Percentiles rank a stretch among this genome's conserved stretches.
Conservation (phyloP, 2,329 filamentous ascomycete genomes). For the Plectosphaerella plurivora region DNA sequence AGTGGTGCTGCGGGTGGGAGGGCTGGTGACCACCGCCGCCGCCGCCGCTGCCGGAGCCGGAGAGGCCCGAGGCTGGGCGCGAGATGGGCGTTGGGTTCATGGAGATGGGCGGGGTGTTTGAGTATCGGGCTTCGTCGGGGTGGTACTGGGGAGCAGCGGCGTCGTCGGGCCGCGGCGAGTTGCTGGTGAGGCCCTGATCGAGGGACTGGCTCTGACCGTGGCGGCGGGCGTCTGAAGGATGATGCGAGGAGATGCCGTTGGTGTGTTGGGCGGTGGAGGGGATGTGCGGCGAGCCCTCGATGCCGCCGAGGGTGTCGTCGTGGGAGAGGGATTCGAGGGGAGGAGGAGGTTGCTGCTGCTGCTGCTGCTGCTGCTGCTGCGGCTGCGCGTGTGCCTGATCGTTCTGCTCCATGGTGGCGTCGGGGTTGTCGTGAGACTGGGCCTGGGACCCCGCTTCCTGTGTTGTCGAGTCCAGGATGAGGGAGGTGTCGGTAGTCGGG, state of each 20-base stretch:
- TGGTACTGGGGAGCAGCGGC: constrained; percentile 31
- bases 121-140: constrained; percentile 32
- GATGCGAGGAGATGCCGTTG: constrained; percentile 19
- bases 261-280: constrained; percentile 16
- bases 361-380: constrained; percentile 19
- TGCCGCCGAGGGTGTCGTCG: constrained; percentile 46
- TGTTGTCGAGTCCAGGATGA: constrained; percentile 50
- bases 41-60: constrained; percentile 23
- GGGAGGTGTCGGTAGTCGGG: neutral
- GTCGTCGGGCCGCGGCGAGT: constrained; percentile 23
- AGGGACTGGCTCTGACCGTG: constrained; percentile 44
- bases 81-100: constrained; percentile 37
- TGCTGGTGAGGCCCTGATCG: constrained; percentile 40
- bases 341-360: too few species aligned
- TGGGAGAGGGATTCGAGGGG: constrained; percentile 13
- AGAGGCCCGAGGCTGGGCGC: constrained; percentile 52
- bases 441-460: constrained; percentile 43
- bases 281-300: constrained; percentile 43
- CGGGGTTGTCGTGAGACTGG: constrained; percentile 49
- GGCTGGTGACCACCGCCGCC: constrained; percentile 27
- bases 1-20: constrained; percentile 16
- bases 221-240: constrained; percentile 2
- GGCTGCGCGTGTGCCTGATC: constrained; percentile 27
- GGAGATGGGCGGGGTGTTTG: constrained; percentile 39
- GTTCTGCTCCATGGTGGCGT: constrained; percentile 44